Base-by-base conservation (phyloP, 768 basidiomycete genomes). In the Podaxis carcinomalis region DNA sequence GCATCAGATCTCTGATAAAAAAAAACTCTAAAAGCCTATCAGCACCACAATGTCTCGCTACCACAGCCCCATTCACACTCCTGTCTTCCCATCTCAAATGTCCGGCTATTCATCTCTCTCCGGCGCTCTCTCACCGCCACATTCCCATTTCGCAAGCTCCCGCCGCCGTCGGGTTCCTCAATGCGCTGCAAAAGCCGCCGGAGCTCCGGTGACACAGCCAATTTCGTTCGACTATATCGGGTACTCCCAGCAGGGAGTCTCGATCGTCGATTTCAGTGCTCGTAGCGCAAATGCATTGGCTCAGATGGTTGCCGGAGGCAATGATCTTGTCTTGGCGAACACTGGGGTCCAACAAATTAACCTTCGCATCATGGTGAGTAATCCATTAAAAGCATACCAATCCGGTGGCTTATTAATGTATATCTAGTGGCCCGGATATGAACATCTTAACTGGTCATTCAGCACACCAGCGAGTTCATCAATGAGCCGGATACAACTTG, bases 171-270 rank as follows among this genome's bases (percentile, higher is more conserved):
- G 77, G 66, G 63, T 80, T 35, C 77, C 80, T 10, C 77, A 77
- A 54, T 49, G 42, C 6, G 50, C 14, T 27, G 55, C 65, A 51
- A 63, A 68, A 14, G 67, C 70, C 11, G 68, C 72, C 35, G 50
- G 68, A 0, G 64, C 66, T 13, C 65, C 65, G 1, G 56, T 67
- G 4, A 68, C 73, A 13, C 66, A 62, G 2, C 63, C 77, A 0
- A 70, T 83, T 47, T 50, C 64, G 5, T 83, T 83, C 57, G 79
- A 82, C 64, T 66, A 75, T 53, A 67, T 73, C 21, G 81, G 80
- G 4, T 74, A 77, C 40, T 65, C 68, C 2, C 68, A 68, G 11
- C 76, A 80, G 25, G 82, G 82, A 1, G 72, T 83, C 23, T 72
- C 75, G 7, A 81, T 83, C 80, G 73, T 74, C 46, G 80, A 82